phyloP scores from a whole-genome alignment of 2,329 filamentous ascomycete species.

The Phoma sp. region DNA sequence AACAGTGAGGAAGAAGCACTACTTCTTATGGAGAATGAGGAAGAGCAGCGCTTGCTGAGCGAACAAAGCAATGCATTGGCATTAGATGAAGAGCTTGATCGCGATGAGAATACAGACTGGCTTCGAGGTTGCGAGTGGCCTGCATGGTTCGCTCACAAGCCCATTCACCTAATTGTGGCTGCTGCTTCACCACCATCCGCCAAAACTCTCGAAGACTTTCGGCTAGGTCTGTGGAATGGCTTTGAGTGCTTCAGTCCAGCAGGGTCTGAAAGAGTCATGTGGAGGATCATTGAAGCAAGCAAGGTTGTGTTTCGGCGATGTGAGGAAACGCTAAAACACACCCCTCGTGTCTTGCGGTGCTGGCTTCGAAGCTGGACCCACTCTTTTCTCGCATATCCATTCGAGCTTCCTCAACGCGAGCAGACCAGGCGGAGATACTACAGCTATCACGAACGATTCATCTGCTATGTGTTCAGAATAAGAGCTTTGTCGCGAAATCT shows the following conservation, averaged over 20 bases:
- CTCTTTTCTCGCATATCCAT: too few species aligned
- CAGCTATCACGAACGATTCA: too few species aligned
- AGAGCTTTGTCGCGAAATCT: too few species aligned
- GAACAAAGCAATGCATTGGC: slow-evolving; percentile 1
- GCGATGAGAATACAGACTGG: slow-evolving; percentile 17
- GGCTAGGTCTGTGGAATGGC: slow-evolving; percentile 9
- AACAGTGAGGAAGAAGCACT: too few species aligned
- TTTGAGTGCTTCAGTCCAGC: slow-evolving; percentile 7
- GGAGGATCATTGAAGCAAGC: slow-evolving; percentile 16
- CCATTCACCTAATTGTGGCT: slow-evolving; percentile 13
- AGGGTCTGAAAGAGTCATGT: slow-evolving; percentile 11
- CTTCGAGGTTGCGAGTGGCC: slow-evolving; percentile 14
- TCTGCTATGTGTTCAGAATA: too few species aligned
- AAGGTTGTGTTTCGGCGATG: slow-evolving; percentile 13
- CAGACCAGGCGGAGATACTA: too few species aligned
- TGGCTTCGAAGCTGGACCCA: too few species aligned
- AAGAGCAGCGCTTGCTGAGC: slow-evolving; percentile 9
- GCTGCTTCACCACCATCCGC: slow-evolving; percentile 1
- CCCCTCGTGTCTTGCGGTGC: slow-evolving; percentile 3
- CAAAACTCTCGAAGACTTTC: slow-evolving; percentile 3
- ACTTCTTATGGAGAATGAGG: slow-evolving; percentile 11
- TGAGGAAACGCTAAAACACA: slow-evolving; percentile 12
- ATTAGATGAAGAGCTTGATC: slow-evolving; percentile 12
- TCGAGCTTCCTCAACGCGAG: too few species aligned
- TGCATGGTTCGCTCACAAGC: slow-evolving; percentile 14